Evolutionary conservation across 2,329 filamentous ascomycete species (phyloP), one percentile per base, ranked within the genome.

Genomic region (Ophiostoma quercus): DNA sequence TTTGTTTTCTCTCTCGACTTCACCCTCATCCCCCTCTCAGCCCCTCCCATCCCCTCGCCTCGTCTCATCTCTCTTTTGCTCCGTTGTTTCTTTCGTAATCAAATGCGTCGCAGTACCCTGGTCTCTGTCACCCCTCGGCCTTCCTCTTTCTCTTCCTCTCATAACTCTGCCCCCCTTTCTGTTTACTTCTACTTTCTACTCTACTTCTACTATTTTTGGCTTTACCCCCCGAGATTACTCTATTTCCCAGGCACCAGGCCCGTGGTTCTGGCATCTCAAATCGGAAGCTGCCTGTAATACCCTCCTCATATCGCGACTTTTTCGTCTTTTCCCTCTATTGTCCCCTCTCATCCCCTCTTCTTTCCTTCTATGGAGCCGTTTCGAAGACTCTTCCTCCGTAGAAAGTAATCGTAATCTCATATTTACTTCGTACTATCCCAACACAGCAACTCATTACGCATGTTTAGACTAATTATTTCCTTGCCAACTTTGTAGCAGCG

Each of bases 251-350:
- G 67, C 29, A 41, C 68, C 70, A 71, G 22, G 60, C 68, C 66
- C 70, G 63, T 71, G 70, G 70, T 62, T 68, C 39, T 67, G 70
- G 70, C 70, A 69, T 68, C 68, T 71, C 47, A 19, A 71, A 71
- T 67, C 67, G 69, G 67, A 65, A 68, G 41, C 67, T 47, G 67
- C 43, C 37, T 19, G n/a, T 43, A 41, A 41, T 60, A 22, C 34
- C 37, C 12, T 47, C 5, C 7, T 16, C 29, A 14, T 69, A 19
- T 25, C 34, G 3, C 8, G 62, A 14, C 16, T 19, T 19, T 65
- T 57, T 12, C 66, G 29, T 67, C 34, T 34, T 34, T 34, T 8
- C 34, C 34, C 34, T 8, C 34, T 34, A 5, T 34, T 34, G 34
- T 34, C 34, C 34, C 34, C 34, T 34, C 34, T 34, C 8, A 8